Evolutionary conservation across 2,329 filamentous ascomycete species (phyloP), one percentile per base, ranked within the genome.

Genomic region (Cordyceps cicadae): DNA sequence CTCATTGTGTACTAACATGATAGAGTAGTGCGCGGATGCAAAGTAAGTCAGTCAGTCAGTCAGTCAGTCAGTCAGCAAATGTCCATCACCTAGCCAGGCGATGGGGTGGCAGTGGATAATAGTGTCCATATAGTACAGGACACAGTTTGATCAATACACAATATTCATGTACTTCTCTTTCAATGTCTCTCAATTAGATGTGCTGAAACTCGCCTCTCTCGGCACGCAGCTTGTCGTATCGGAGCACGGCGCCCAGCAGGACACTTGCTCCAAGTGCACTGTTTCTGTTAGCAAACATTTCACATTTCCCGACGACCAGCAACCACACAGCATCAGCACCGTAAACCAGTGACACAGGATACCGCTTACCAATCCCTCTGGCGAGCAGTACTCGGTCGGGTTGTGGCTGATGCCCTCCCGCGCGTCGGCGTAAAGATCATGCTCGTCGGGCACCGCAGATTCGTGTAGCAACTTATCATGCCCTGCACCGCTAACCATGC

Each of bases 341-440:
- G 34, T 58, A 19, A 63, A 29, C 6, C 6, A 34, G 8, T 17
- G 9, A 14, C 32, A 45, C 24, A 37, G 17, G n/a, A 61, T 54
- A 67, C 63, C 49, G 3, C 50, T 17, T 45, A 59, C 60, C 69
- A 77, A 59, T 75, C 70, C 70, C 52, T 74, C 69, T 0, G 70
- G 68, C n/a, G 66, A 71, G 41, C 70, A 73, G 51, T 69, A 74
- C 59, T 72, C 71, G 4, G 70, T 68, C 0, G 74, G 74, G 15
- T 71, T 69, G 51, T 76, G 74, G 63, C 73, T 75, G 7, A 75
- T 66, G 4, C 74, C 74, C 11, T 71, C 66, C 49, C 65, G 67
- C 65, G 67, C 39, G 70, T 73, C 1, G 71, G 72, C 9, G 71
- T 70, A 55, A 76, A 75, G 43, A 76, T 72, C 74, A 76, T 76